Conservation (phyloP, 352 stramenopile species). For the Elongisporangium anandrum region DNA sequence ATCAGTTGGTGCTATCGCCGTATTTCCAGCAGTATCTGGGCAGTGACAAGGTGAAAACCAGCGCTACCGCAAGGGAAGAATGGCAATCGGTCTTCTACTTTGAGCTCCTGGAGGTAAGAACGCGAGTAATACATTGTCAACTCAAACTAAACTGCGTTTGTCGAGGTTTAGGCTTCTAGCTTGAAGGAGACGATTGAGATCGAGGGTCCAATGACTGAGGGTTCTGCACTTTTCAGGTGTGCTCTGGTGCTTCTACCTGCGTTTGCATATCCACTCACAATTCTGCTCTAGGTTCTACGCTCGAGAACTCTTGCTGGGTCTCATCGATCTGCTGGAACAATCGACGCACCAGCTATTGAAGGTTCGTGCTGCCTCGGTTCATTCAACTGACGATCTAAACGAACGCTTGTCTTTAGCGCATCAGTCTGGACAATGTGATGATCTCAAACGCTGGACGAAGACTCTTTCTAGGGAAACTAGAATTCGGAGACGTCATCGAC, state of each 20-base stretch:
- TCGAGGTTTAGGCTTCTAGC: slow-evolving; percentile 2
- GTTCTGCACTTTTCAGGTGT: slow-evolving; percentile 11
- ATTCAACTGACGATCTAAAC: not conserved
- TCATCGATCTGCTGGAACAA: slow-evolving; percentile 13
- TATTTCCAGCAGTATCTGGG: slow-evolving; percentile 18
- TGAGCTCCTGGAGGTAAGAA: slow-evolving; percentile 10
- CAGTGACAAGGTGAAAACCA: slow-evolving; percentile 7
- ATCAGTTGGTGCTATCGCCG: slow-evolving; percentile 12
- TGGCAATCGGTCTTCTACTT: slow-evolving; percentile 10
- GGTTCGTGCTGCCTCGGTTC: slow-evolving; percentile 1
- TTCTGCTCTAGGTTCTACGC: slow-evolving; percentile 4
- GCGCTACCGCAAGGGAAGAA: slow-evolving; percentile 1
- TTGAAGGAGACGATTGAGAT: slow-evolving; percentile 9
- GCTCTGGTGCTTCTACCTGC: not conserved
- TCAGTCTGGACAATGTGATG: slow-evolving; percentile 10
- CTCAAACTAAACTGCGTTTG: not conserved
- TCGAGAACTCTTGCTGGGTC: slow-evolving; percentile 13
- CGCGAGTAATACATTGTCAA: no score
- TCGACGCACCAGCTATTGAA: slow-evolving; percentile 10
- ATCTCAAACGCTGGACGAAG: slow-evolving; percentile 16
- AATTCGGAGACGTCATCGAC: slow-evolving; percentile 15
- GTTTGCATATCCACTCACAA: not conserved
- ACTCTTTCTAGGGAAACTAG: slow-evolving; percentile 15
- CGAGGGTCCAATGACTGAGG: slow-evolving; percentile 8
- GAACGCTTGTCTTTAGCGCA: not conserved